phyloP scores from a whole-genome alignment of 306 rosid genomes.

The Citrullus colocynthis region DNA sequence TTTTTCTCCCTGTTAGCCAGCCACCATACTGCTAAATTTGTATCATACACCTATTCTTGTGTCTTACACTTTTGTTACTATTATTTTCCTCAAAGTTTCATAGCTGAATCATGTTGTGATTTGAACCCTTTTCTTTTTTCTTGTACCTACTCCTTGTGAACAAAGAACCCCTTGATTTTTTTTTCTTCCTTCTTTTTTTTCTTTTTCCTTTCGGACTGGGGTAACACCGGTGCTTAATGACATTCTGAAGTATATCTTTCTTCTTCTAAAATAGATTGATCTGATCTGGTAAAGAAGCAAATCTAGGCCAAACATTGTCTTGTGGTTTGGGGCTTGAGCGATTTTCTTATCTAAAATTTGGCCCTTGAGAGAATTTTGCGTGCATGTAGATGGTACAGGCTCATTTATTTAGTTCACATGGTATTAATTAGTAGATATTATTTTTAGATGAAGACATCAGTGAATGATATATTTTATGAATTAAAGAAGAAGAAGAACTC shows the following conservation, averaged over 20 bases:
- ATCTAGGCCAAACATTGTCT: background rate
- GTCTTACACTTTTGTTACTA: constrained; percentile 26
- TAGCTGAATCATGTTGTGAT: constrained; percentile 16
- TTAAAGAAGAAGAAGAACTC: background rate
- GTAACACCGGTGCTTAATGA: background rate
- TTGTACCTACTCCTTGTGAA: background rate
- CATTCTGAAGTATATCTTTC: background rate
- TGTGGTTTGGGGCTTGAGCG: background rate
- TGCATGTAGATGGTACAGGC: background rate
- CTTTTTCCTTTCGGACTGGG: background rate
- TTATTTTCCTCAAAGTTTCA: constrained; percentile 13
- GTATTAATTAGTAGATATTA: background rate
- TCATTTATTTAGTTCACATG: background rate
- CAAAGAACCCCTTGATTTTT: background rate
- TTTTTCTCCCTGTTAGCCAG: constrained; percentile 13
- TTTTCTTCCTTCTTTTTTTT: background rate
- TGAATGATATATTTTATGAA: background rate
- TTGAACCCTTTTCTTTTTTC: background rate
- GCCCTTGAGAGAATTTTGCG: background rate
- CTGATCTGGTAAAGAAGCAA: background rate
- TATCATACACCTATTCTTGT: constrained; percentile 43
- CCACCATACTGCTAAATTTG: constrained; percentile 42
- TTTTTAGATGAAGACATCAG: background rate
- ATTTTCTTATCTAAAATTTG: background rate
- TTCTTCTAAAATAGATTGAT: background rate